phyloP scores from a whole-genome alignment of 768 basidiomycete genomes.

The Auricularia auricula-judae region DNA sequence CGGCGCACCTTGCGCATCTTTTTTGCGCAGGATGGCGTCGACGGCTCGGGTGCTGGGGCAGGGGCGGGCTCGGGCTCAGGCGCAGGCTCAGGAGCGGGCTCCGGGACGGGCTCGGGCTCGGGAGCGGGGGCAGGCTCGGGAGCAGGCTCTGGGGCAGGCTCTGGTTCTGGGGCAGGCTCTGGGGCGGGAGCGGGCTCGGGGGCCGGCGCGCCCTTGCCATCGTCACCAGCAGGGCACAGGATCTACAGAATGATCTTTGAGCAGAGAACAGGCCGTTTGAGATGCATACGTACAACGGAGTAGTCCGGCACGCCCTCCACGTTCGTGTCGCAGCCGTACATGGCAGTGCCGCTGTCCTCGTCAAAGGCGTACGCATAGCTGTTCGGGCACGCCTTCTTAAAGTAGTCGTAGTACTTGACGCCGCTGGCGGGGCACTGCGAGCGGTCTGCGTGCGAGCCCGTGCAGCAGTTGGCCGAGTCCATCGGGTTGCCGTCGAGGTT shows the following conservation, averaged over 20 bases:
- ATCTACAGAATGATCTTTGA: background rate
- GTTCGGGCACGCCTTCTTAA: background rate
- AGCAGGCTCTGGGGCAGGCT: background rate
- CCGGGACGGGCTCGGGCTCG: background rate
- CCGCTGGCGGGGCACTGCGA: background rate
- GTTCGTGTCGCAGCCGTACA: constrained; percentile 1
- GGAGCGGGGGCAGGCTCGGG: background rate
- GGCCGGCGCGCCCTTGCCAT: background rate
- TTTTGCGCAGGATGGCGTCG: too few species aligned
- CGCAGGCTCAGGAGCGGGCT: background rate
- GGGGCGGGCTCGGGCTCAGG: background rate
- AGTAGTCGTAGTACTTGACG: constrained; percentile 1
- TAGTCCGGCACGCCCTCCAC: background rate
- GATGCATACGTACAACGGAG: background rate
- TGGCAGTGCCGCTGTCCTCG: constrained; percentile 1
- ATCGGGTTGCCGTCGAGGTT: background rate
- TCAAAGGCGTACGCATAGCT: background rate
- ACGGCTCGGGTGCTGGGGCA: background rate
- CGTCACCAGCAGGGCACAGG: background rate
- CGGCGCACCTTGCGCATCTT: too few species aligned
- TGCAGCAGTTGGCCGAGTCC: background rate
- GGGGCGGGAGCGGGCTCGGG: background rate
- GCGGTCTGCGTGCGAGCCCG: background rate
- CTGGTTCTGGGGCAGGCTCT: background rate
- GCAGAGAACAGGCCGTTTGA: background rate